Evolutionary conservation across 2,329 filamentous ascomycete species (phyloP), one percentile per base, ranked within the genome.

Genomic region (Cadophora luteo-olivacea): DNA sequence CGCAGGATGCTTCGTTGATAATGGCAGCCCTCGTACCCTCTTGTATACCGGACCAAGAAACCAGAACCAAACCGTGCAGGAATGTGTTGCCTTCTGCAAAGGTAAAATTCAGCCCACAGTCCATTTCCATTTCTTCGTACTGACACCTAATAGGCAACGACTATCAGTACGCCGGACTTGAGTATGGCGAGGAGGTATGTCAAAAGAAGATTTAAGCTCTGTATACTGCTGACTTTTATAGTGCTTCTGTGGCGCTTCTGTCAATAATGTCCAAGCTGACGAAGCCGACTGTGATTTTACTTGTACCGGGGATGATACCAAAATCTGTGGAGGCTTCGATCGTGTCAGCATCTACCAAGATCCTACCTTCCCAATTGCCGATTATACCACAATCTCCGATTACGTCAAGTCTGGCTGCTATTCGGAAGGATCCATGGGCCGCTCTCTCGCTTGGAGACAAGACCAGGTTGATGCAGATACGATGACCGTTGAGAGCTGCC

Each of bases 391-490:
- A 16, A 77, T 78, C 61, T 62, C 72, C 3, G 76, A 77, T 67
- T 78, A 76, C 55, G 41, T 45, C 38, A 68, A 45, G 32, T 78
- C 29, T 67, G 82, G 82, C 64, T 84, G 82, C 68, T 83, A 82
- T 69, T 77, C 77, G 52, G 80, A 83, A 68, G 77, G 78, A 55
- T 67, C 75, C 1, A 69, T 57, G 33, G 75, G 75, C 16, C 73
- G 75, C 4, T 70, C 71, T 67, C 67, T 76, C 68, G 72, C 70
- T 69, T 76, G 71, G 78, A 76, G 75, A 76, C 73, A 77, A 76
- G 69, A 75, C 62, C 73, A 75, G 62, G 61, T 82, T 24, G 75
- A 73, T 67, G 64, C 70, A 25, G 61, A 69, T 11, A 73, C 72
- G 25, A 67, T 82, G 51, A 81, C 80, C 7, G 74, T 77, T 16